Evolutionary conservation across 2,329 filamentous ascomycete genomes (phyloP), one percentile per base, ranked within the genome.

Genomic region (Botryotinia globosa): DNA sequence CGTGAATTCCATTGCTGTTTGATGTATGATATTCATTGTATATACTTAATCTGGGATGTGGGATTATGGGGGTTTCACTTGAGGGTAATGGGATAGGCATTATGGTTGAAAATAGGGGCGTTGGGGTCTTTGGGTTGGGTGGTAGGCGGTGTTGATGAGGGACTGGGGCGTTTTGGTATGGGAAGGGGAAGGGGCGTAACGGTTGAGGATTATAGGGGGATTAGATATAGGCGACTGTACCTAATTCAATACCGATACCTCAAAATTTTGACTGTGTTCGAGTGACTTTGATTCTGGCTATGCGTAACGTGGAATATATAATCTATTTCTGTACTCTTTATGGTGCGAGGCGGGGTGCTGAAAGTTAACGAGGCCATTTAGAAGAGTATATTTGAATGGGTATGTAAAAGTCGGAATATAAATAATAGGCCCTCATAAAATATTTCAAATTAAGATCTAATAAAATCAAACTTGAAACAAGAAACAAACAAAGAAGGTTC

Each of bases 371-470:
- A 18, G 51, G 22, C 3, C 7, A 61, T 25, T 20, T 20, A 58
- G 18, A 39, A 18, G n/a, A 29, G 51, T 2, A 9, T 18, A 4
- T 29, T 16, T 3, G 2, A 18, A 29, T 29, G 14, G 3, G n/a
- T 8, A n/a, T 51, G 25, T 3, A 16, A 1, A 6, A n/a, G 48
- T n/a, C 48, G 16, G 3, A n/a, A 12, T n/a, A 14, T 14, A 7
- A 51, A 51, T 6, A n/a, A 16, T 1, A 16, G 48, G 10, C n/a
- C 4, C 20, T 48, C 45, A 25, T 48, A 25, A 14, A 25, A 14
- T 0, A 5, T 18, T 56, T 16, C 6, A 32, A 20, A 2, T 25
- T 16, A 14, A 3, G n/a, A 39, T 37, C 16, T 2, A 16, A n/a
- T 39, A n/a, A 61, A 37, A 61, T n/a, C 22, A 61, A 8, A 12